These are phyloP conservation scores for Chionographis japonica DNA, from an alignment of 106 monocot species.

Conservation along the genomic window DNA sequence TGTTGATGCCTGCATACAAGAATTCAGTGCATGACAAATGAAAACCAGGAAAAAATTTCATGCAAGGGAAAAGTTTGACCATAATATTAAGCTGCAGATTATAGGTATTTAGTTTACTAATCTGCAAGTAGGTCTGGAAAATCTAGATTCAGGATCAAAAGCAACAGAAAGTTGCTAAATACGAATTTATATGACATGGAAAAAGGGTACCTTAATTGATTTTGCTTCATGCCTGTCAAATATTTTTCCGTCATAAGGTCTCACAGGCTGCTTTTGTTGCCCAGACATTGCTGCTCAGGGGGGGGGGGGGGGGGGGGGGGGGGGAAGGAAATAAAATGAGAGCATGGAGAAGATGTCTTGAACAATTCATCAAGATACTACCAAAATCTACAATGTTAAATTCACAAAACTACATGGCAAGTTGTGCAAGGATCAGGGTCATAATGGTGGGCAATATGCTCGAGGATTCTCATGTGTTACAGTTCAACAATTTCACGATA, in stretches of 20 bases:
- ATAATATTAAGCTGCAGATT: no score
- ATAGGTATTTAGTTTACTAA: no score
- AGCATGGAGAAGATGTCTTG: background rate
- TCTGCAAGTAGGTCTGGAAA: no score
- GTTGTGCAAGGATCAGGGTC: no score
- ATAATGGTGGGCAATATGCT: no score
- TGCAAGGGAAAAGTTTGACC: no score
- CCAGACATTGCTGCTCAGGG: conserved; percentile 24
- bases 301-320: background rate
- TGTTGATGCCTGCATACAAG: conserved; percentile 50
- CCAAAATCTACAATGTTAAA: no score
- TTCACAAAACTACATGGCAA: background rate
- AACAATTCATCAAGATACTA: background rate
- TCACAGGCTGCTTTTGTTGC: conserved; percentile 46
- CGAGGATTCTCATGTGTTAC: no score
- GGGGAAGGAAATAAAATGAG: background rate
- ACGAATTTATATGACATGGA: background rate
- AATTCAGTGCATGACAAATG: background rate
- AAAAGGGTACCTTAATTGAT: conserved; percentile 45
- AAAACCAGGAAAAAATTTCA: background rate
- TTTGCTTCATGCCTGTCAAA: conserved; percentile 54
- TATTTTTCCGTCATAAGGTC: conserved; percentile 47
- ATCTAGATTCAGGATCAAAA: background rate
- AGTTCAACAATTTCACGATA: no score
- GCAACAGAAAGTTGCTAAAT: background rate